Evolutionary conservation across 768 basidiomycete genomes (phyloP), one percentile per base, ranked within the genome.

Genomic region (Boletus rubroflammeus): DNA sequence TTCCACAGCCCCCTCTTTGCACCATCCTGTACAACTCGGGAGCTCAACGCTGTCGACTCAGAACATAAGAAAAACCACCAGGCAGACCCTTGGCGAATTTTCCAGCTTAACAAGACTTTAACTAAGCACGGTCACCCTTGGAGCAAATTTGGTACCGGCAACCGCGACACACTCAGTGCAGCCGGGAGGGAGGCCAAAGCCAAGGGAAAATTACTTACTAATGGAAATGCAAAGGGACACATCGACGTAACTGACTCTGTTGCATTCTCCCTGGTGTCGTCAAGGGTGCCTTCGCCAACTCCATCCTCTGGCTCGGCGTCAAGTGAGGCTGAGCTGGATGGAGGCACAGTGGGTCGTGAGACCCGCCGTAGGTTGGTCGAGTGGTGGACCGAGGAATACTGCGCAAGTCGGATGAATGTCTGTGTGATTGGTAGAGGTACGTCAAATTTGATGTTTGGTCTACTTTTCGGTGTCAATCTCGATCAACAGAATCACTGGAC

Each of bases 51-150:
- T 1, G 95, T 99, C 39, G 88, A 99, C 68, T 96, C 93, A 0
- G 97, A 99, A 69, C 87, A 98, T 77, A 92, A 93, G 75, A 96
- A 97, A 76, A 99, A 98, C 67, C 82, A 90, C 44, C 95, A 96
- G 67, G 75, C 79, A 3, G 93, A 98, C 66, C 75, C 86, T 64
- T 95, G 93, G 90, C 84, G 96, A n/a, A 84, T 95, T 53, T 98
- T 90, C 72, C 96, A 99, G 69, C 73, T 98, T 25, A 91, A 90
- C 72, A 98, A 98, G 70, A 80, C 87, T 62, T 81, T 96, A 46
- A 86, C 84, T 53, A 84, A 83, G 61, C 75, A 76, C 2, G 89
- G 85, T 6, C 93, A 96, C 68, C 81, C 82, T 3, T 98, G 93
- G 86, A 81, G 79, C 55, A 98, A 97, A 67, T 98, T 98, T 65